Evolutionary conservation across 768 basidiomycete species (phyloP).

Genomic region (Daedaleopsis sinensis): DNA sequence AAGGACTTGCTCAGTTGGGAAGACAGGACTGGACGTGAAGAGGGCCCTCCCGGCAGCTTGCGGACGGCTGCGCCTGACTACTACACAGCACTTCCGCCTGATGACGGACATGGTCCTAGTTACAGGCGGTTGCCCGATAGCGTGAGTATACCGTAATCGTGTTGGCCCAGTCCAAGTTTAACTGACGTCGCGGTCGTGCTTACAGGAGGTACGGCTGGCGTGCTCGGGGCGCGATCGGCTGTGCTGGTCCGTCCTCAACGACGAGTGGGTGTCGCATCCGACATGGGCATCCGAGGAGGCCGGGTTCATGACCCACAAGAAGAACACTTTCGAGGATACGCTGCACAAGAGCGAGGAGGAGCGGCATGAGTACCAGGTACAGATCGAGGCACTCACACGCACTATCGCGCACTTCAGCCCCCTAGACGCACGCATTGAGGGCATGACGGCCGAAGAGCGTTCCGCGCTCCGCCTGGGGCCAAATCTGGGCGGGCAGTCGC

Average conservation of each 20-base stretch:
- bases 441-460: constrained; percentile 89
- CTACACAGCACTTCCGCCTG: constrained; percentile 75
- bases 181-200: not conserved
- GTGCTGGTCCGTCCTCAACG: constrained; percentile 94
- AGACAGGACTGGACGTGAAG: constrained; percentile 59
- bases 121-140: constrained; percentile 88
- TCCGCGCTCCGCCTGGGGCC: constrained; percentile 78
- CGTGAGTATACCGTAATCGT: constrained; percentile 50
- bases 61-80: constrained; percentile 77
- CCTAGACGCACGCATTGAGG: constrained; percentile 77
- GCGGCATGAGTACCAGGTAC: constrained; percentile 96
- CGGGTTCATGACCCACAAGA: constrained; percentile 93
- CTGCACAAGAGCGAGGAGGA: constrained; percentile 98
- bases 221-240: constrained; percentile 95
- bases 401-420: constrained; percentile 94
- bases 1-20: constrained; percentile 86
- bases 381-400: constrained; percentile 86
- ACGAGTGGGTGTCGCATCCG: constrained; percentile 98
- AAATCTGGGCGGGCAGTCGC: constrained; percentile 88
- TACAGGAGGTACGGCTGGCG: constrained; percentile 82
- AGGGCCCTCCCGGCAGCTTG: constrained; percentile 78
- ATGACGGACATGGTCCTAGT: constrained; percentile 89
- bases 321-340: constrained; percentile 94
- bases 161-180: not conserved
- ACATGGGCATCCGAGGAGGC: constrained; percentile 98